Evolutionary conservation across 2,329 filamentous ascomycete genomes (phyloP), one percentile per base, ranked within the genome.

Genomic region (Sporothrix protearum): DNA sequence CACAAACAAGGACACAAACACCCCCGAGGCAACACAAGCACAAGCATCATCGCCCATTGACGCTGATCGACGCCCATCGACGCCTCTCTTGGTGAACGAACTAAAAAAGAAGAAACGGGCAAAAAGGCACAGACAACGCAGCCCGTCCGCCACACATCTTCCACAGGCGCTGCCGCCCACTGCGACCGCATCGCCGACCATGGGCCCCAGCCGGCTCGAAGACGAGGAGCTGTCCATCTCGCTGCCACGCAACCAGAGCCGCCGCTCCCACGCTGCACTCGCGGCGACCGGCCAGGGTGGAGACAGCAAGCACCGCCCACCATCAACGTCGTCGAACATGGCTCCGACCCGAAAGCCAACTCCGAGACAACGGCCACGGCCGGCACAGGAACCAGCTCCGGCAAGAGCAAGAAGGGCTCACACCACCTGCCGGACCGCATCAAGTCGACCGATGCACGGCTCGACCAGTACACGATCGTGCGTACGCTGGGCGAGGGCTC

Each of bases 401-500:
- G 67, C 71, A 33, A 75, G 72, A 73, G 73, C 67, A 73, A 70
- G 63, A 75, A 64, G 68, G 42, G 57, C 22, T 12, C 22, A 16
- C 19, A 59, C 12, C 69, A 73, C 42, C 57, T 74, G 59, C 70
- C 68, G 28, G 71, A 73, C 72, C 75, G 76, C 73, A 76, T 76
- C 74, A 76, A 76, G 71, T 77, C 78, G 75, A 78, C 76, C 76
- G 81, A 78, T 71, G 79, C 80, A 67, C 77, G 77, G 36, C 74
- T 75, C 75, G 93, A 92, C 83, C 92, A 95, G 83, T 99, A 99
- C 84, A 92, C 92, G 77, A 91, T 97, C 71, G 86, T 97, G 76
- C 91, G 90, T 80, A 97, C 95, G 19, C 87, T 99, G 16, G 96
- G 96, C 71, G 96, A 99, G 83, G 96, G 96, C 63, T 97, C 94